Evolutionary conservation across 2,329 filamentous ascomycete species (phyloP).

Genomic region (Gremmenia infestans): DNA sequence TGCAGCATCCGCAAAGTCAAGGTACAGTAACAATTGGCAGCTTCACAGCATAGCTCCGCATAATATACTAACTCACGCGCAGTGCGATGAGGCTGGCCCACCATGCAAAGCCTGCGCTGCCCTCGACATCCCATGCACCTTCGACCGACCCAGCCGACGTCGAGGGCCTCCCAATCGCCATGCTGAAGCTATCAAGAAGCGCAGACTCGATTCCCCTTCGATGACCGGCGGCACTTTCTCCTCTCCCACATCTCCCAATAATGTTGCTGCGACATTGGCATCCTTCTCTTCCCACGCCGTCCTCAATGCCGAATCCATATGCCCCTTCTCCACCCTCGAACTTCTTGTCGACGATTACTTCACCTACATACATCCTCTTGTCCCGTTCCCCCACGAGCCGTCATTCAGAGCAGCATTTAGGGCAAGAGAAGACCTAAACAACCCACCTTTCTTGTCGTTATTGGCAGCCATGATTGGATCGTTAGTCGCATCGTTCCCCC

Average conservation of each 20-base stretch:
- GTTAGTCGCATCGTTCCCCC: conserved; percentile 71
- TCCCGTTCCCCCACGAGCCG: conserved; percentile 73
- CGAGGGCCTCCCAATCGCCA: conserved; percentile 62
- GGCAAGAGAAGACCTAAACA: conserved; percentile 60
- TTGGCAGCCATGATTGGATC: conserved; percentile 69
- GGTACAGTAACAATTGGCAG: conserved; percentile 28
- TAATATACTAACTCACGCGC: conserved; percentile 7
- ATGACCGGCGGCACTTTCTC: conserved; percentile 15
- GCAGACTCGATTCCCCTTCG: conserved; percentile 37
- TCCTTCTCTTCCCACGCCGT: conserved; percentile 31
- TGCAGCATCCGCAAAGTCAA: conserved; percentile 50
- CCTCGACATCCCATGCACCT: conserved; percentile 63
- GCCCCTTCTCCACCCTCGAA: conserved; percentile 62
- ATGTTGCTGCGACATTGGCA: conserved; percentile 29
- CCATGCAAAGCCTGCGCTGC: conserved; percentile 61
- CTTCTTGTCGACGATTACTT: conserved; percentile 77
- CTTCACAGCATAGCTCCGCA: not conserved
- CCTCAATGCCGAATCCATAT: conserved; percentile 65
- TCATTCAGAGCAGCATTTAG: conserved; percentile 67
- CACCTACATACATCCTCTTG: conserved; percentile 73
- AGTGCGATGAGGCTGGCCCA: conserved; percentile 63
- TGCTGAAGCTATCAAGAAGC: conserved; percentile 61
- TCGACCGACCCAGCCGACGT: conserved; percentile 56
- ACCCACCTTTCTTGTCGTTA: conserved; percentile 63
- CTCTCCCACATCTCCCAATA: conserved; percentile 28